Evolutionary conservation across 805 yeast species (phyloP).

Genomic region (Candida silvatica): DNA sequence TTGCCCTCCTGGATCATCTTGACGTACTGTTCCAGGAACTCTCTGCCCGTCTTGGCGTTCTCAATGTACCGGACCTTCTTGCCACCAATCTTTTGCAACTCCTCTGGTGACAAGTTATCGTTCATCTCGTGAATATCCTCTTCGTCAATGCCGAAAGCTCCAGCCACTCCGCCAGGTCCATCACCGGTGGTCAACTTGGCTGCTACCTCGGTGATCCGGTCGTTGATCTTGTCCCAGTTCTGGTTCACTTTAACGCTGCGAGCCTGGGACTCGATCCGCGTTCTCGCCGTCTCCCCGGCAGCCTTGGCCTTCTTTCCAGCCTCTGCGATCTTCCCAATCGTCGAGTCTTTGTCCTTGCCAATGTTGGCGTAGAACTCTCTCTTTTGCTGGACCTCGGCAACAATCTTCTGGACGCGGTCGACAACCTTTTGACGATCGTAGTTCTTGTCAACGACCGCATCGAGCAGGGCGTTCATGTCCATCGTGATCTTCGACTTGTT

Average conservation of each 20-base stretch:
- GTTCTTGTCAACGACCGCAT: slow-evolving; percentile 1
- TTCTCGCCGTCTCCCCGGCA: slow-evolving; percentile 2
- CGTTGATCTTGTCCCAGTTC: slow-evolving; percentile 39
- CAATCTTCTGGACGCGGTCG: slow-evolving; percentile 32
- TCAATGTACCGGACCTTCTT: slow-evolving; percentile 3
- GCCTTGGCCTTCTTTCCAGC: neutral
- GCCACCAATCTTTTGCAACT: slow-evolving; percentile 7
- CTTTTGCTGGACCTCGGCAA: slow-evolving; percentile 28
- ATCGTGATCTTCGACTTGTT: slow-evolving; percentile 32
- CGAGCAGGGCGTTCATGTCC: slow-evolving; percentile 32
- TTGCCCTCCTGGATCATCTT: slow-evolving; percentile 4
- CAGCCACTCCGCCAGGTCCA: slow-evolving; percentile 4
- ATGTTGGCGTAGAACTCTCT: slow-evolving; percentile 30
- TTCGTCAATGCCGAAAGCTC: slow-evolving; percentile 28
- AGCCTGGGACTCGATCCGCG: neutral
- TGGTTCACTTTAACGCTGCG: slow-evolving; percentile 19
- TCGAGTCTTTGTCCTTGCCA: slow-evolving; percentile 6
- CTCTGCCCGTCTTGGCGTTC: slow-evolving; percentile 1
- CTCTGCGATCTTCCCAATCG: slow-evolving; percentile 2
- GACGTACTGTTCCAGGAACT: slow-evolving; percentile 11
- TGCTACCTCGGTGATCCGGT: slow-evolving; percentile 15
- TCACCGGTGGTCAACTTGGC: slow-evolving; percentile 12
- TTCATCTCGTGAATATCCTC: slow-evolving; percentile 39
- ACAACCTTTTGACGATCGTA: slow-evolving; percentile 19
- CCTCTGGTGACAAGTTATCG: slow-evolving; percentile 16